Percentiles rank a stretch among this genome's conserved stretches.
phyloP scores from a whole-genome alignment of 2,329 filamentous ascomycete species.

The Emergomyces orientalis region DNA sequence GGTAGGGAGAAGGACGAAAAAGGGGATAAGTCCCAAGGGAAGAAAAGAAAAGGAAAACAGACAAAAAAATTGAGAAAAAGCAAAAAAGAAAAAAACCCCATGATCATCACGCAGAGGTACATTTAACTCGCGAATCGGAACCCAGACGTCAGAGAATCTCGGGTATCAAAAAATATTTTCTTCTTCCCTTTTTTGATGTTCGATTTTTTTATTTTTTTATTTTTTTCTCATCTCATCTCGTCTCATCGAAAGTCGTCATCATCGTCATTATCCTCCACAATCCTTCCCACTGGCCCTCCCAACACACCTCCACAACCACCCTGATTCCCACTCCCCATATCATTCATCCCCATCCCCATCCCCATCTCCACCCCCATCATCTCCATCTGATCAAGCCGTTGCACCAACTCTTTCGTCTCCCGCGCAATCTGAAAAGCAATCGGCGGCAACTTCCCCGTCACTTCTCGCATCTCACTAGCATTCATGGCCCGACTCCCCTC shows the following conservation, averaged over 20 bases:
- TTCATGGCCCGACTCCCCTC: slow-evolving; percentile 53
- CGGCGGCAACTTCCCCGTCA: slow-evolving; percentile 64
- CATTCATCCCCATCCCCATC: slow-evolving; percentile 33
- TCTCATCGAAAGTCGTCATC: slow-evolving; percentile 5
- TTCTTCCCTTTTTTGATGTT: not conserved
- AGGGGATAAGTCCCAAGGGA: not conserved
- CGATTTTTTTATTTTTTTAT: too few relatives aligned
- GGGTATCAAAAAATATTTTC: not conserved
- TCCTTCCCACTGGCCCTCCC: not conserved
- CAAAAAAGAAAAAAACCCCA: not conserved
- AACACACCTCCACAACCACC: not conserved
- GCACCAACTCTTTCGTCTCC: slow-evolving; percentile 66
- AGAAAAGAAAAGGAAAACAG: not conserved
- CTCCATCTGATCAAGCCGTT: slow-evolving; percentile 37
- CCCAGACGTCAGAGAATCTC: not conserved
- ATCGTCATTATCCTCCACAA: not conserved
- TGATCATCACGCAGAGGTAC: slow-evolving; percentile 1
- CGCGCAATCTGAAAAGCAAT: slow-evolving; percentile 80
- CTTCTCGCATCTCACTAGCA: slow-evolving; percentile 43
- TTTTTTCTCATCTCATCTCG: not conserved
- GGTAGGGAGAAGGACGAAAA: not conserved
- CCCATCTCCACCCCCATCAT: slow-evolving; percentile 23
- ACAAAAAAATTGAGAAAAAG: not conserved
- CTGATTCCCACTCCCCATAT: slow-evolving; percentile 18
- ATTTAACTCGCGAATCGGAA: not conserved